Base-by-base conservation (phyloP, 2,329 filamentous ascomycete species). In the Myriosclerotinia scirpicola region DNA sequence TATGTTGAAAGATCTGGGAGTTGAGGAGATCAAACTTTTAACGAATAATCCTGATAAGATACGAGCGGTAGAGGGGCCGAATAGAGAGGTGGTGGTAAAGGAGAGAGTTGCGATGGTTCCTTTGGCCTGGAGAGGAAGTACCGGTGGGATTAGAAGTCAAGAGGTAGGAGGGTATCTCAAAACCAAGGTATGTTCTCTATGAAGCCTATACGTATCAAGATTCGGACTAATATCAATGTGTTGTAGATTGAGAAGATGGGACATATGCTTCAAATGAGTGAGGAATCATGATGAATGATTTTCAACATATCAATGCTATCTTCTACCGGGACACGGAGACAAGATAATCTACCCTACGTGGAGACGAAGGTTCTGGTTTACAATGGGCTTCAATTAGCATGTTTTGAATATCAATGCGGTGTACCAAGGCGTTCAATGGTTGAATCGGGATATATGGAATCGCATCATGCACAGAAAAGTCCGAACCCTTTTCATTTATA, bases 11-110 rank as follows among this genome's bases (percentile, higher is more conserved):
- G 95, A 99, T 79, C 80, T 99, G 40, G 93, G 92, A 0, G 84
- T 96, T 72, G 78, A 80, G 15, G 90, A 93, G 38, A 88, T 98
- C 64, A 84, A 91, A 46, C 80, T 99, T 61, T 80, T 99, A 73
- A 99, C 95, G 12, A 99, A 99, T 77, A 99, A 99, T 74, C 95
- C 95, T 0, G 95, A 99, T 73, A 99, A 99, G 81, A 91, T 99
- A 53, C 84, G 92, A 20, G 95, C 95, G 0, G 91, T 99, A 0
- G 95, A 99, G 77, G 95, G 95, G 0, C 93, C 93, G 0, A 91
- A 91, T 71, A 82, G 93, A 14, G 94, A 99, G 79, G 84, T 99
- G 15, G 84, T 90, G 11, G 95, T 99, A 2, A 91, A 85, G 71
- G 94, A 98, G 79, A 82, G 95, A 55, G 93, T 99, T 15, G 89